phyloP scores from a whole-genome alignment of 1,139 yeast genomes.

The Kodamaea fungicola region DNA sequence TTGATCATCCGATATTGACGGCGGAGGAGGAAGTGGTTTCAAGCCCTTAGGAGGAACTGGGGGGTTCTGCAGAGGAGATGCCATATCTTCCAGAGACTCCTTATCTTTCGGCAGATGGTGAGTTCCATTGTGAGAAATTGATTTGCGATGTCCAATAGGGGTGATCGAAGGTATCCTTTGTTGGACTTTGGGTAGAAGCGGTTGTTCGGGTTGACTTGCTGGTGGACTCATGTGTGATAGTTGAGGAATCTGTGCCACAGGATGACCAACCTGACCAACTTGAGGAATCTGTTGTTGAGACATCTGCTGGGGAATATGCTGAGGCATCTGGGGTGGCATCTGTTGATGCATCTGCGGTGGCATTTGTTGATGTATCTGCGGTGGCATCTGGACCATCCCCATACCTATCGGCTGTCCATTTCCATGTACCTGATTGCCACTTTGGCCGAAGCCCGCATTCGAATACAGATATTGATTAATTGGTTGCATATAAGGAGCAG shows the following conservation, averaged over 20 bases:
- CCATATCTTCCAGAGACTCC: no score
- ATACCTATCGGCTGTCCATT: no score
- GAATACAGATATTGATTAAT: neutral
- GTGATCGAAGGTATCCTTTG: neutral
- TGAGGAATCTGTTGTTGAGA: slow-evolving; percentile 2
- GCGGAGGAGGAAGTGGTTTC: neutral
- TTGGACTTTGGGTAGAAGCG: neutral
- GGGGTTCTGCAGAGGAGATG: neutral
- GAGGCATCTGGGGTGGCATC: slow-evolving; percentile 1
- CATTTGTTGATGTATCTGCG: neutral
- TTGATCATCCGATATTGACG: neutral
- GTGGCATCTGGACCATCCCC: neutral
- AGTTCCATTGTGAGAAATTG: no score
- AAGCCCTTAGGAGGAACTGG: neutral
- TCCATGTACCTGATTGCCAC: no score
- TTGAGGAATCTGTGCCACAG: neutral
- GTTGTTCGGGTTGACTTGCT: neutral
- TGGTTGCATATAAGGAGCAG: neutral
- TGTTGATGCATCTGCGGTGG: slow-evolving; percentile 1
- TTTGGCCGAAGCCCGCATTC: no score
- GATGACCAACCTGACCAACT: neutral
- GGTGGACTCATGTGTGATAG: neutral
- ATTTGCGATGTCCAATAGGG: no score
- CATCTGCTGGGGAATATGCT: neutral
- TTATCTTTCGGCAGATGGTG: no score